Base-by-base conservation (phyloP, 1,284 basidiomycete genomes). In the Tilletia caries region DNA sequence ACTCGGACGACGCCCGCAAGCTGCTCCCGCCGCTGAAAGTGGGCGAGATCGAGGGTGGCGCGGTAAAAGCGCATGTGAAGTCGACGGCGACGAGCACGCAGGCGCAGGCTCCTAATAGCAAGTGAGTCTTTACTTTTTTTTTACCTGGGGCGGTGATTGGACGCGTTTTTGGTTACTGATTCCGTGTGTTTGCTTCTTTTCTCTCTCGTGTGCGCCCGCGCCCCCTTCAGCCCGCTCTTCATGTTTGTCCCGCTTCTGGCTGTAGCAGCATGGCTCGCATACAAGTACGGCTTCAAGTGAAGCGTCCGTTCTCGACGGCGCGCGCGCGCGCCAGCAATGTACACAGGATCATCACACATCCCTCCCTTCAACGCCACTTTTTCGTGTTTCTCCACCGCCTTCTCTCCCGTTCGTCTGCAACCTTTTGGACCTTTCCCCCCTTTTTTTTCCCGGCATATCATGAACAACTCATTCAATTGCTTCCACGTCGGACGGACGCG, bases 1-100 rank as follows among this genome's bases (percentile, higher is more conserved):
- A 98, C 88, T 98, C 95, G 20, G 96, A 98, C 82, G 96, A 98
- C 85, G 96, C 95, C 20, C 90, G 95, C 71, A 90, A 87, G n/a
- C 88, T 96, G 73, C 88, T 99, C 69, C 88, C 89, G n/a, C 79
- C 82, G 50, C 84, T 85, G 76, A 78, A 81, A 64, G 83, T 85
- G 33, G 85, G 72, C 88, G 85, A 79, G 87, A 95, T 89, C 52
- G 77, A 77, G 62, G 80, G 78, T 67, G 74, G 74, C 62, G 75
- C 73, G 29, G n/a, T 13, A 20, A 37, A 58, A n/a, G 33, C 58
- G 4, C 13, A 72, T 69, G 76, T 76, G 43, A 70, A 70, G 69
- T 48, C 46, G 43, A 64, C 34, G 18, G 68, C 71, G 48, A 72
- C 73, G 69, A 74, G 64, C 20, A 50, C 72, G 52, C 73, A 75